phyloP scores from a whole-genome alignment of 208 protist species.

The Crithidia brevicula region DNA sequence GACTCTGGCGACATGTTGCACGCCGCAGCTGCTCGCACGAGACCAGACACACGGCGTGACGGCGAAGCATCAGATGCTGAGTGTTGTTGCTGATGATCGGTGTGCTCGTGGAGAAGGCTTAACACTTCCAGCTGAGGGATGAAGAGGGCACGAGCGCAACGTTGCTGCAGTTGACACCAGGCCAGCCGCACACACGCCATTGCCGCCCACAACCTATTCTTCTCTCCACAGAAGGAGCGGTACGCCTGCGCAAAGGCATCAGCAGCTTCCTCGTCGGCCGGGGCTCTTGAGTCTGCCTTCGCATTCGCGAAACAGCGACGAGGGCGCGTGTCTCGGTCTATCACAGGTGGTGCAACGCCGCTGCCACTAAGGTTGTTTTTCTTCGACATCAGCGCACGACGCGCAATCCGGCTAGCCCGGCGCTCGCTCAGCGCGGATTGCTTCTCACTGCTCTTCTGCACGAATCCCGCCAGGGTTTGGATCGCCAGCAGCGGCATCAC shows the following conservation, averaged over 20 bases:
- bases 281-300: no score
- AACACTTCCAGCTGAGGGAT: slow-evolving; percentile 20
- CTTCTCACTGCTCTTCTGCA: slow-evolving; percentile 5
- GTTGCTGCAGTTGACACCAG: slow-evolving; percentile 44
- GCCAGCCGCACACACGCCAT: slow-evolving; percentile 40
- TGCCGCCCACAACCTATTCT: slow-evolving; percentile 36
- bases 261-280: neutral
- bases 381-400: neutral
- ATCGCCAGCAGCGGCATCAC: slow-evolving; percentile 9
- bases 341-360: no score
- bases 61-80: no score
- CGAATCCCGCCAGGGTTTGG: neutral
- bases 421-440: neutral
- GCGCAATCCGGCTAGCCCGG: neutral
- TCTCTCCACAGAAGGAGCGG: slow-evolving; percentile 11
- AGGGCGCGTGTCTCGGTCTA: no score
- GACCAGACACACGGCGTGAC: no score
- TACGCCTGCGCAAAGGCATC: neutral
- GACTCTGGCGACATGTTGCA: neutral
- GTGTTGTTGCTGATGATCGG: neutral
- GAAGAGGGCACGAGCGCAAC: neutral
- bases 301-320: no score
- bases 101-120: neutral
- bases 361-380: no score
- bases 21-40: no score